phyloP scores from a whole-genome alignment of 768 basidiomycete species.

The Phanerochaete carnosa region DNA sequence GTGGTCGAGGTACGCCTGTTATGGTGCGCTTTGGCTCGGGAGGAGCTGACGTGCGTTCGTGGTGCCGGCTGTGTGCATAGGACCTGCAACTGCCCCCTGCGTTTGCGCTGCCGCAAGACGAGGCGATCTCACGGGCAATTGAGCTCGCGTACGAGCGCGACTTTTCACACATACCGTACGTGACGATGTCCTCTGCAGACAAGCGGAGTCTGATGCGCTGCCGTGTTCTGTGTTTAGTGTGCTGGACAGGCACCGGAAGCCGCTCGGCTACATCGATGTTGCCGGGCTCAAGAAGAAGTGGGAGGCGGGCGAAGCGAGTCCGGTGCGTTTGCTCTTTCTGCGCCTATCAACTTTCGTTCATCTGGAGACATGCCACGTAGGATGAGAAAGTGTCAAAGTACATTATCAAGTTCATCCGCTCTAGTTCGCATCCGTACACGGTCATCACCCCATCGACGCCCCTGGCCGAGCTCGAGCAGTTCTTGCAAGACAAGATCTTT shows the following conservation, averaged over 20 bases:
- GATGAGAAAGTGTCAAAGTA: slow-evolving; percentile 65
- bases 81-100: slow-evolving; percentile 86
- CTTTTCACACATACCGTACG: slow-evolving; percentile 90
- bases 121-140: slow-evolving; percentile 71
- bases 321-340: slow-evolving; percentile 42
- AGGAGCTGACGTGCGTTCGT: no score
- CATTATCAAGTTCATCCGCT: slow-evolving; percentile 75
- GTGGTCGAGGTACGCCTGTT: slow-evolving; percentile 77
- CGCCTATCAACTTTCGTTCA: background rate
- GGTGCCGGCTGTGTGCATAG: slow-evolving; percentile 33
- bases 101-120: slow-evolving; percentile 71
- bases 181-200: background rate
- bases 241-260: slow-evolving; percentile 65
- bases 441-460: slow-evolving; percentile 80
- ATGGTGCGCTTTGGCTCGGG: background rate
- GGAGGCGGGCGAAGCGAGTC: slow-evolving; percentile 68
- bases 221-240: slow-evolving; percentile 45
- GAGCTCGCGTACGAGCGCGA: slow-evolving; percentile 92
- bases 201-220: background rate
- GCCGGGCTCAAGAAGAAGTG: slow-evolving; percentile 71
- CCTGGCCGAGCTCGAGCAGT: slow-evolving; percentile 77
- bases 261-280: slow-evolving; percentile 84
- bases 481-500: slow-evolving; percentile 69
- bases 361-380: slow-evolving; percentile 31
- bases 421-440: slow-evolving; percentile 59